phyloP scores from a whole-genome alignment of 805 yeast genomes.

The Kluyveromyces lactis region DNA sequence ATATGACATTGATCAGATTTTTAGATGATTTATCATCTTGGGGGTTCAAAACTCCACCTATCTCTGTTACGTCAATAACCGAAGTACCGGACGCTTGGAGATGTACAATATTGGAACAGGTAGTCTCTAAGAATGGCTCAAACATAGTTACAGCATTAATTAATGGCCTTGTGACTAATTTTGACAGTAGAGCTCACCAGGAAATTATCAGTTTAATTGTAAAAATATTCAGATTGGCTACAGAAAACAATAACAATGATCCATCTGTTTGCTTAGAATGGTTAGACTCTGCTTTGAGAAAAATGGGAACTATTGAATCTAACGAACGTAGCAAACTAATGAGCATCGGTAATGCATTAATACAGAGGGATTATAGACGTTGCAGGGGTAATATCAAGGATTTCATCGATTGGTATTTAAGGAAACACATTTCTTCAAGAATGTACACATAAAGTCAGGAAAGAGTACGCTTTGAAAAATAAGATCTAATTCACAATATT shows the following conservation, averaged over 20 bases:
- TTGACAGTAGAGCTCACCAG: slow-evolving; percentile 58
- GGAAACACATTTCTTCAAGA: slow-evolving; percentile 58
- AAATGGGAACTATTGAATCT: slow-evolving; percentile 52
- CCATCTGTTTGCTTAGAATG: slow-evolving; percentile 38
- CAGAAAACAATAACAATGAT: slow-evolving; percentile 36
- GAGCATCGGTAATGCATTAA: slow-evolving; percentile 48
- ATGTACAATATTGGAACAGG: slow-evolving; percentile 35
- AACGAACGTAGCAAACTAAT: slow-evolving; percentile 63
- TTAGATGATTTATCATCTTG: slow-evolving; percentile 75
- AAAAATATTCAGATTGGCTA: slow-evolving; percentile 50
- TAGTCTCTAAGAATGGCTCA: slow-evolving; percentile 49
- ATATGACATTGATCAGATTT: slow-evolving; percentile 62
- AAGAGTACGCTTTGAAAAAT: background rate
- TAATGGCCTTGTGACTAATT: slow-evolving; percentile 60
- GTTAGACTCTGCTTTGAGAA: slow-evolving; percentile 47
- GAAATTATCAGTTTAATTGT: slow-evolving; percentile 72
- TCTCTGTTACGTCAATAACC: slow-evolving; percentile 49
- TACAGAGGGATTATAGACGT: slow-evolving; percentile 62
- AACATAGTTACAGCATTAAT: slow-evolving; percentile 44
- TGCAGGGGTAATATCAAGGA: slow-evolving; percentile 65
- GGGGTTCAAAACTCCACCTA: slow-evolving; percentile 78
- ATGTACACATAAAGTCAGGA: slow-evolving; percentile 15
- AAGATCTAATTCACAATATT: too few relatives aligned
- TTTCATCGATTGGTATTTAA: slow-evolving; percentile 74
- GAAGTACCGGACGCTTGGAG: slow-evolving; percentile 50